Percentiles rank a stretch among this genome's conserved stretches.
Conservation (phyloP, 345 rosid species). For the Physaria fendleri region DNA sequence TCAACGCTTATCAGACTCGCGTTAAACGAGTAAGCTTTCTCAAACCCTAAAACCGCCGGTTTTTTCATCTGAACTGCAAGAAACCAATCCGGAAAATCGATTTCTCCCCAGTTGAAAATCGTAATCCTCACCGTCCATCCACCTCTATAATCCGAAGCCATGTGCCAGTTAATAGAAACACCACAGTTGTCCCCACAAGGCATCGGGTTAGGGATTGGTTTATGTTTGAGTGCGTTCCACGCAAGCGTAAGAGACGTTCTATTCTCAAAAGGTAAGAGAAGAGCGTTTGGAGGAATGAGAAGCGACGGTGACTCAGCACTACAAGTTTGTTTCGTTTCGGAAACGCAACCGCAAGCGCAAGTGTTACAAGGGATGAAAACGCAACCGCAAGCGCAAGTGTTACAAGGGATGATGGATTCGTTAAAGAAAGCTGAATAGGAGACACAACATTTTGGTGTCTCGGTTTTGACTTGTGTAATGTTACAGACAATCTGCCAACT, state of each 20-base stretch:
- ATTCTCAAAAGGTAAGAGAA: constrained; percentile 79
- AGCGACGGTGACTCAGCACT: constrained; percentile 54
- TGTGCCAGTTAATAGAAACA: constrained; percentile 90
- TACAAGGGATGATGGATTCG: constrained; percentile 81
- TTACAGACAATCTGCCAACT: constrained; percentile 99
- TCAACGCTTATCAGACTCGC: constrained; percentile 39
- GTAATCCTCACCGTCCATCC: constrained; percentile 96
- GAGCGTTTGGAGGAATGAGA: constrained; percentile 85
- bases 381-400: constrained; percentile 96
- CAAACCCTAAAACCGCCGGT: constrained; percentile 61
- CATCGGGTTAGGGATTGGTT: constrained; percentile 61
- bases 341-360: constrained; percentile 87
- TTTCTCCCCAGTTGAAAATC: constrained; percentile 81
- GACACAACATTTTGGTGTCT: constrained; percentile 78
- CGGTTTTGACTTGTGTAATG: constrained; percentile 66
- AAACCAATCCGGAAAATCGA: constrained; percentile 77
- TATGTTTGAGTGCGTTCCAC: constrained; percentile 74
- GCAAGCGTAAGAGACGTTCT: constrained; percentile 55
- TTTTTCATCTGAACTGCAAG: constrained; percentile 63
- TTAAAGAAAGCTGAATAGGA: constrained; percentile 88
- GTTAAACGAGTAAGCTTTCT: constrained; percentile 73
- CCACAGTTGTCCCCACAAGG: constrained; percentile 93
- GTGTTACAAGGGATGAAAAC: constrained; percentile 70
- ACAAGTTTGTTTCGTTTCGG: constrained; percentile 48
- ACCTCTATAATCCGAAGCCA: constrained; percentile 57